Evolutionary conservation across 1,139 yeast species (phyloP).

Genomic region (Dujonia santamariae): DNA sequence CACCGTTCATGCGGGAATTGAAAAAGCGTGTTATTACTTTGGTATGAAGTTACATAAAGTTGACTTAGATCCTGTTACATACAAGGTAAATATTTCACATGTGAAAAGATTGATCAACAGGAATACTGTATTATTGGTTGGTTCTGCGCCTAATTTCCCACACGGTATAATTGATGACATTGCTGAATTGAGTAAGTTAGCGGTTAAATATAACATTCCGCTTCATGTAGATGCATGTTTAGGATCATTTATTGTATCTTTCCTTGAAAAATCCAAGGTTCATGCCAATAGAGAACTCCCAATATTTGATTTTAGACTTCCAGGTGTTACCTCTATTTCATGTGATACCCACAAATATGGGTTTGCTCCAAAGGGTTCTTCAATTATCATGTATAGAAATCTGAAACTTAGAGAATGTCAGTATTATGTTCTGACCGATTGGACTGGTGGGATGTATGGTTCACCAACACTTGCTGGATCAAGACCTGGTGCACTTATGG

Average conservation of each 20-base stretch:
- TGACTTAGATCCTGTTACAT: constrained; percentile 67
- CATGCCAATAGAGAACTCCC: constrained; percentile 46
- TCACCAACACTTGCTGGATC: constrained; percentile 97
- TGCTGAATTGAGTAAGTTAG: constrained; percentile 65
- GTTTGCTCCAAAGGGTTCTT: constrained; percentile 96
- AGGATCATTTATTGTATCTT: constrained; percentile 88
- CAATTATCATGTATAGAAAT: constrained; percentile 83
- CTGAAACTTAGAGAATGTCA: constrained; percentile 69
- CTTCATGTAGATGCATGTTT: constrained; percentile 94
- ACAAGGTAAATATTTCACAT: constrained; percentile 61
- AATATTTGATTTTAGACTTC: constrained; percentile 77
- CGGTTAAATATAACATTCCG: constrained; percentile 63
- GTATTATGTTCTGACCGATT: constrained; percentile 76
- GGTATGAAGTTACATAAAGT: constrained; percentile 83
- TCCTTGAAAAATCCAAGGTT: constrained; percentile 64
- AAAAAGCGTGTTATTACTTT: constrained; percentile 90
- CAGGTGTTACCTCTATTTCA: constrained; percentile 96
- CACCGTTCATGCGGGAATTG: constrained; percentile 93
- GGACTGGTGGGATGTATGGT: constrained; percentile 96
- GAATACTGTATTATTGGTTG: constrained; percentile 81
- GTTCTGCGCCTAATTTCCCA: constrained; percentile 96
- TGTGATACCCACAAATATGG: constrained; percentile 99
- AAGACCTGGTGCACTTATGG: constrained; percentile 94
- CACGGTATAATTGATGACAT: constrained; percentile 95
- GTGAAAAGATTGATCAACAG: constrained; percentile 65